These are phyloP conservation scores for Teunomyces panamensis DNA, from an alignment of 805 yeast genomes.

Conservation along the genomic window DNA sequence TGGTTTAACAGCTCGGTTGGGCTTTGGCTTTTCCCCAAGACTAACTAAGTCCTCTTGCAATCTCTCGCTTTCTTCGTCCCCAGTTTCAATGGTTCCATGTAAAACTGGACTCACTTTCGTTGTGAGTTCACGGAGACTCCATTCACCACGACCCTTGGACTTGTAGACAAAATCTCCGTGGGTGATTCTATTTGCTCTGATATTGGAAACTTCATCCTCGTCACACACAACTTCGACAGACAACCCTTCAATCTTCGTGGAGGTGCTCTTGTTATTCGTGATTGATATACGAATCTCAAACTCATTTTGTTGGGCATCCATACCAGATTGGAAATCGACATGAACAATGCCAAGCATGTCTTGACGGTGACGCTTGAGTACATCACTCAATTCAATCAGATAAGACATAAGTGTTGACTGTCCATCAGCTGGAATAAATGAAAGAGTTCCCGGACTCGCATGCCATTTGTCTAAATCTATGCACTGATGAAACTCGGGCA, in stretches of 20 bases:
- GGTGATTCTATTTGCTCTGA: conserved; percentile 63
- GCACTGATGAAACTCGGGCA: conserved; percentile 71
- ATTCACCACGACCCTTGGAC: conserved; percentile 53
- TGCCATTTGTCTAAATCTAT: conserved; percentile 56
- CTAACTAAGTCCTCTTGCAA: conserved; percentile 10
- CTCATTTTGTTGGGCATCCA: conserved; percentile 53
- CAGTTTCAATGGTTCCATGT: conserved; percentile 50
- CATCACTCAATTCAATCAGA: conserved; percentile 47
- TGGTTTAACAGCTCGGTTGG: conserved; percentile 17
- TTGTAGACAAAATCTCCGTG: conserved; percentile 71
- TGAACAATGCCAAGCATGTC: conserved; percentile 50
- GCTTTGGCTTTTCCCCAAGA: conserved; percentile 3
- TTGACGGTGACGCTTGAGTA: conserved; percentile 17
- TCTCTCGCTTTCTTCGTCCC: conserved; percentile 6
- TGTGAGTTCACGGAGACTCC: conserved; percentile 59
- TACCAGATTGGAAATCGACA: conserved; percentile 51
- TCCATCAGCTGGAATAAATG: conserved; percentile 91
- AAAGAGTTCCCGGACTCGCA: conserved; percentile 43
- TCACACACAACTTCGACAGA: conserved; percentile 24
- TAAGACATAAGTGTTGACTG: conserved; percentile 61
- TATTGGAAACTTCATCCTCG: conserved; percentile 20
- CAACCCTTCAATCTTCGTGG: conserved; percentile 32
- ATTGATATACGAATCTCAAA: conserved; percentile 60
- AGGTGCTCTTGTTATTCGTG: conserved; percentile 22
- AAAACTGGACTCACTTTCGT: conserved; percentile 68